Percentiles rank a stretch among this genome's conserved stretches.
Evolutionary conservation across 1,284 basidiomycete species (phyloP).

Genomic region (Inonotus hispidus): DNA sequence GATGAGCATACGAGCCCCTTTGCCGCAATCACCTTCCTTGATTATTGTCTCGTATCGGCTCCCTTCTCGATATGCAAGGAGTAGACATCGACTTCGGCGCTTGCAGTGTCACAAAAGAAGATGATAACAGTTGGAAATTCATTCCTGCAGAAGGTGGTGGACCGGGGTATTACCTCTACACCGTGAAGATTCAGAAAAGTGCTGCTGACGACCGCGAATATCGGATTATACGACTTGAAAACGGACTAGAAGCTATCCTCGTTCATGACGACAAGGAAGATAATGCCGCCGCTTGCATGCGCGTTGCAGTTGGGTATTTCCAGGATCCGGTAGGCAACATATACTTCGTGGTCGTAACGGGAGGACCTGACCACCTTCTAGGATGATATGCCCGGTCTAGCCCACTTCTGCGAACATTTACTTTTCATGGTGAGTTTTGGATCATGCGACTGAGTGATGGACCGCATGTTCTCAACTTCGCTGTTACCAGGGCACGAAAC

Average conservation of each 20-base stretch:
- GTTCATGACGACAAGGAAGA: conserved; percentile 87
- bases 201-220: conserved; percentile 40
- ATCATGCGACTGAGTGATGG: not conserved
- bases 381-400: conserved; percentile 84
- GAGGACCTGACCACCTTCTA: conserved; percentile 26
- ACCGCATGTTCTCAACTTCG: not conserved
- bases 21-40: not conserved
- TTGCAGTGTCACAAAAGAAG: not conserved
- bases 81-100: not conserved
- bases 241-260: conserved; percentile 88
- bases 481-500: conserved; percentile 56
- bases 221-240: conserved; percentile 77
- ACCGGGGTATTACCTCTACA: conserved; percentile 51
- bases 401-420: conserved; percentile 93
- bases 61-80: not conserved
- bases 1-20: not conserved
- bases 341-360: not conserved
- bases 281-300: conserved; percentile 90
- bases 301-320: conserved; percentile 93
- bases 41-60: not conserved
- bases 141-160: not conserved
- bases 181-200: conserved; percentile 18
- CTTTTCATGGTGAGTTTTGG: conserved; percentile 77
- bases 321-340: conserved; percentile 69
- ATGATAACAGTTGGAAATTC: not conserved